These are phyloP conservation scores for Penicillium fuscoglaucum DNA, from an alignment of 2,329 filamentous ascomycete genomes.

Conservation along the genomic window DNA sequence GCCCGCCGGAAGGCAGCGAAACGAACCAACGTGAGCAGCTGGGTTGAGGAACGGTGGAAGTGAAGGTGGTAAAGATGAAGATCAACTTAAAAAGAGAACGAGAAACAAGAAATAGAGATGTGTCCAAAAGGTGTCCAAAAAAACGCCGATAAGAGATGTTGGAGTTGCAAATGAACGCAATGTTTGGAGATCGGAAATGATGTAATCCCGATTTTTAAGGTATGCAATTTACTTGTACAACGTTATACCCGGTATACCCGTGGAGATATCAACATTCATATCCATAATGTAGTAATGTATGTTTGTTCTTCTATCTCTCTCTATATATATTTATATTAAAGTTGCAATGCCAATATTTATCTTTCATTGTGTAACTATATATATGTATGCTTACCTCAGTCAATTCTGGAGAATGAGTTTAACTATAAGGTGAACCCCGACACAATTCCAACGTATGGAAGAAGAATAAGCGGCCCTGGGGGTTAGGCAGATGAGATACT, in stretches of 20 bases:
- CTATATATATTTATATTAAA: background rate
- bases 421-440: too few relatives aligned
- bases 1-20: conserved; percentile 25
- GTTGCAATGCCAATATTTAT: background rate
- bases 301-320: too few relatives aligned
- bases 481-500: background rate
- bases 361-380: background rate
- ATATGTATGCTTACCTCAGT: background rate
- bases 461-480: background rate
- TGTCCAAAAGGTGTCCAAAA: too few relatives aligned
- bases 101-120: background rate
- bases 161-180: background rate
- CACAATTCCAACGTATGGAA: too few relatives aligned
- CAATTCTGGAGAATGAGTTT: background rate
- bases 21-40: conserved; percentile 19
- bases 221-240: background rate
- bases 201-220: background rate
- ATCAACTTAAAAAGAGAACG: background rate
- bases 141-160: background rate
- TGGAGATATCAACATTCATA: background rate
- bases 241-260: background rate
- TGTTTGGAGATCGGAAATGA: background rate
- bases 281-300: too few relatives aligned
- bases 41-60: background rate
- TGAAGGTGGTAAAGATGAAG: background rate